Conservation (phyloP, 2,329 filamentous ascomycete species). For the Raffaelea arxii region DNA sequence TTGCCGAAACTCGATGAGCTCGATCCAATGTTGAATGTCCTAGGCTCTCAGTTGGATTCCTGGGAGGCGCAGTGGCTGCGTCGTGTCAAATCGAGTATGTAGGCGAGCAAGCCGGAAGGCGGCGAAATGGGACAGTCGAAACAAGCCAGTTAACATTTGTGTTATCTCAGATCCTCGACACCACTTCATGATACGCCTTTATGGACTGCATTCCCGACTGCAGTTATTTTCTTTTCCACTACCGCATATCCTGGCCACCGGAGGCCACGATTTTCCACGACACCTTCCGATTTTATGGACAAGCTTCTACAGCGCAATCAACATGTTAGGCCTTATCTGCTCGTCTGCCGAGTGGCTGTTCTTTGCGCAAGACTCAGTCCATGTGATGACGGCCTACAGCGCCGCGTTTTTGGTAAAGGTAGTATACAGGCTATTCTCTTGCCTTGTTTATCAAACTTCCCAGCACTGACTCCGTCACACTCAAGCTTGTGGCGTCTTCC, state of each 20-base stretch:
- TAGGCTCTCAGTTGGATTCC: conserved; percentile 16
- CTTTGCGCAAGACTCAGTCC: conserved; percentile 14
- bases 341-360: conserved; percentile 21
- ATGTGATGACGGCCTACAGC: background rate
- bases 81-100: background rate
- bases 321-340: conserved; percentile 22
- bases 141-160: background rate
- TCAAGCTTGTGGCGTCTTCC: no score
- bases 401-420: background rate
- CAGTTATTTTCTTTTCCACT: conserved; percentile 26
- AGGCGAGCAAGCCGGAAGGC: no score
- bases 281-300: conserved; percentile 22
- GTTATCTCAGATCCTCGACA: conserved; percentile 17
- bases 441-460: no score
- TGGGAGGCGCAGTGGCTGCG: conserved; percentile 15
- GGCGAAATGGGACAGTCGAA: background rate
- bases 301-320: conserved; percentile 19
- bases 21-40: conserved; percentile 16
- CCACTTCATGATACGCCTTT: conserved; percentile 26
- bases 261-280: conserved; percentile 9
- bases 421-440: no score
- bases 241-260: conserved; percentile 6
- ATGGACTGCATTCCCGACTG: conserved; percentile 26
- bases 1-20: conserved; percentile 10
- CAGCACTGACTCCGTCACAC: no score